phyloP scores from a whole-genome alignment of 2,329 filamentous ascomycete species.

The Paecilomyces formosus region DNA sequence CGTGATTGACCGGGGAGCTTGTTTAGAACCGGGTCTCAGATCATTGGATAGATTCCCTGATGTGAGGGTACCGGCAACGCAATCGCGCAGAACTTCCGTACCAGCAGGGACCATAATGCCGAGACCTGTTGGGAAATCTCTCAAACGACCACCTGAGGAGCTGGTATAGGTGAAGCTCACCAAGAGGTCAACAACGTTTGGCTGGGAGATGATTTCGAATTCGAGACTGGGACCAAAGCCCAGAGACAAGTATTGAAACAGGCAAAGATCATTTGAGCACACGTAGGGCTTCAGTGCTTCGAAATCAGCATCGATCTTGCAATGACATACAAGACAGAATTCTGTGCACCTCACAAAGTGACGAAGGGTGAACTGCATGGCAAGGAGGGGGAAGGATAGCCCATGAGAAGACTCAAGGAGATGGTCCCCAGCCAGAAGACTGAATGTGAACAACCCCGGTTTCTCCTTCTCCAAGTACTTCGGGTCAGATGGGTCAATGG shows the following conservation, averaged over 20 bases:
- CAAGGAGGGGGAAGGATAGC: conserved; percentile 49
- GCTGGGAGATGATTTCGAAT: conserved; percentile 71
- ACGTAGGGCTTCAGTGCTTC: conserved; percentile 55
- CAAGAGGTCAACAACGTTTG: conserved; percentile 76
- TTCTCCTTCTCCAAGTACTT: conserved; percentile 16
- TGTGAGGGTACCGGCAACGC: conserved; percentile 6
- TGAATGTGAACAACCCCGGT: conserved; percentile 23
- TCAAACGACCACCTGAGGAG: conserved; percentile 34
- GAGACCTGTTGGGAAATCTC: conserved; percentile 52
- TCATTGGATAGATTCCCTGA: not conserved
- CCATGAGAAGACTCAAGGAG: conserved; percentile 27
- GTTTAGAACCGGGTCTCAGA: not conserved
- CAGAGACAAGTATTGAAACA: conserved; percentile 83
- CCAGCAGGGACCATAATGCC: conserved; percentile 44
- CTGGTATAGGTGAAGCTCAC: conserved; percentile 71
- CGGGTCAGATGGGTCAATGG: conserved; percentile 4
- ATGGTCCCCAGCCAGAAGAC: conserved; percentile 46
- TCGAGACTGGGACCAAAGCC: conserved; percentile 81
- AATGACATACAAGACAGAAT: conserved; percentile 81
- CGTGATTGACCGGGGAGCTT: conserved; percentile 3
- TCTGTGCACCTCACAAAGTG: conserved; percentile 75
- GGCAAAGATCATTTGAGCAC: conserved; percentile 65
- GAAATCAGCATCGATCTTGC: conserved; percentile 56
- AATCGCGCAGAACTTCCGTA: not conserved
- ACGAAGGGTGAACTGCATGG: conserved; percentile 68